A percentile compares a stretch with the other conserved stretches of the same genome.
Evolutionary conservation across 2,329 filamentous ascomycete species (phyloP).

Genomic region (Fusarium ambrosium): DNA sequence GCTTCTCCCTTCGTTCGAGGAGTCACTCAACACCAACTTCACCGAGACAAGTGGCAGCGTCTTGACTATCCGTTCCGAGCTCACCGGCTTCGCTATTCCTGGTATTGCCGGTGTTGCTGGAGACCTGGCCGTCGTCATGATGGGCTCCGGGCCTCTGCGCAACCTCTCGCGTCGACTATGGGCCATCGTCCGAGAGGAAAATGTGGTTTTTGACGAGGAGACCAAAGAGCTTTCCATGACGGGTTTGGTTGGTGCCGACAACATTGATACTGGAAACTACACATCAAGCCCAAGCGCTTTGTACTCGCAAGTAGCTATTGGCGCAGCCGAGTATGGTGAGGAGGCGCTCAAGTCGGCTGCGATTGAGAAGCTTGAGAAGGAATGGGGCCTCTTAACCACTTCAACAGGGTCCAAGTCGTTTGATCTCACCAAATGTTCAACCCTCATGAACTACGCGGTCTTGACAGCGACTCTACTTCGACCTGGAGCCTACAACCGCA

Average conservation of each 20-base stretch:
- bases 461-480: not conserved
- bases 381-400: not conserved
- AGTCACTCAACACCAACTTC: not conserved
- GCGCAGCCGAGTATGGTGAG: not conserved
- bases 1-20: not conserved
- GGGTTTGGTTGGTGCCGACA: not conserved
- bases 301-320: not conserved
- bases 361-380: not conserved
- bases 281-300: not conserved
- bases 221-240: not conserved
- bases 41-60: not conserved
- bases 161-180: not conserved
- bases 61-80: not conserved
- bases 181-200: not conserved
- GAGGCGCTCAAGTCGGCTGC: not conserved
- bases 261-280: not conserved
- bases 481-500: not conserved
- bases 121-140: not conserved
- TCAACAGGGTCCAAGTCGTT: not conserved
- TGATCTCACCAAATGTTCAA: not conserved
- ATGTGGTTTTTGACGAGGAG: not conserved
- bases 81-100: not conserved
- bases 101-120: not conserved
- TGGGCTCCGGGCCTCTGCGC: not conserved
- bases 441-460: not conserved